Evolutionary conservation across 192 early-diverging fungal genomes (phyloP).

Genomic region (Coemansia sp.): DNA sequence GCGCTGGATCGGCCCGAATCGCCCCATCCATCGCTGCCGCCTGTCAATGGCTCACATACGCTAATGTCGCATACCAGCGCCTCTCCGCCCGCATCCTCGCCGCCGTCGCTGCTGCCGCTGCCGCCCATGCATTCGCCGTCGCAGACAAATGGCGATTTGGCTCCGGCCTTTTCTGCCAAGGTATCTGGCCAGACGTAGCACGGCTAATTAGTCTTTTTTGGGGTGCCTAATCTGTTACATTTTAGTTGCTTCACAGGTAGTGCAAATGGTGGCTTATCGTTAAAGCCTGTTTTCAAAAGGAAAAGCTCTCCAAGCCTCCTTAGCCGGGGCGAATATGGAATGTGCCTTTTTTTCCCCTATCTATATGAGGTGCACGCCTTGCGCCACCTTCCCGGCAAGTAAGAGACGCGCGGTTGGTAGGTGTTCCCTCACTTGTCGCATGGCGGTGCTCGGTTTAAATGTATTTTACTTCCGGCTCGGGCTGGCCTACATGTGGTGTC

Average conservation of each 20-base stretch:
- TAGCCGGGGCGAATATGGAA: neutral
- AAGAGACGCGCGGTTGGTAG: neutral
- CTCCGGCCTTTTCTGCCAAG: slow-evolving; percentile 4
- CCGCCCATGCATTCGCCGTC: neutral
- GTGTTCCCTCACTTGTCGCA: neutral
- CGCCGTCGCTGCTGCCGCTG: neutral
- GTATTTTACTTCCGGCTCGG: neutral
- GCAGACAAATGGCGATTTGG: neutral
- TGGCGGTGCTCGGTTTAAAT: neutral
- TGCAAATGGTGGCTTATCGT: neutral
- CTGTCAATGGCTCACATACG: slow-evolving; percentile 4
- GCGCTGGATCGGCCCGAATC: slow-evolving; percentile 1
- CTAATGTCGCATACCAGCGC: neutral
- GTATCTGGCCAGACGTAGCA: slow-evolving; percentile 10
- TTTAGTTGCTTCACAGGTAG: neutral
- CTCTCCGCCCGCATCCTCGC: neutral
- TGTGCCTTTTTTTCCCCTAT: neutral
- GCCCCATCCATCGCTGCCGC: slow-evolving; percentile 7
- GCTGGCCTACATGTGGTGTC: neutral
- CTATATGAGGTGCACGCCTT: neutral
- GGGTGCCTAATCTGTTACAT: neutral
- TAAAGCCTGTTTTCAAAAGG: neutral
- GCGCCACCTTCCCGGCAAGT: neutral
- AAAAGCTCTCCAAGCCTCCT: neutral
- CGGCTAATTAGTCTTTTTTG: neutral